Evolutionary conservation across 208 protist genomes (phyloP).

Genomic region (Trypanosoma melophagium): DNA sequence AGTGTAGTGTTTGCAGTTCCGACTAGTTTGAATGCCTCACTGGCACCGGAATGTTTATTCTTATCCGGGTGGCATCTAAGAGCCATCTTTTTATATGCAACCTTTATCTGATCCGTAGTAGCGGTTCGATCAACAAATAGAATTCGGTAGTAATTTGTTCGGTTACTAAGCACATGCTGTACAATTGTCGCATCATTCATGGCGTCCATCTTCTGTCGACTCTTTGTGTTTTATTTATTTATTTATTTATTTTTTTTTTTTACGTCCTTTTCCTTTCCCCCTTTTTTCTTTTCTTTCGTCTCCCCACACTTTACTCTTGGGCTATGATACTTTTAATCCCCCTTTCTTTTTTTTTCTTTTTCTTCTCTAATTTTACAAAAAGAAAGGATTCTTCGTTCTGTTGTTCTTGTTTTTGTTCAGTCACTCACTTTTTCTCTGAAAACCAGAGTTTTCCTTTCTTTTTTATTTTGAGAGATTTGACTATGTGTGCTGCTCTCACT

Average conservation of each 20-base stretch:
- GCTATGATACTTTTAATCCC: too few species aligned
- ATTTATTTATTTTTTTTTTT: not conserved
- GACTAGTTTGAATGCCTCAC: constrained; percentile 90
- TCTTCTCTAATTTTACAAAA: too few species aligned
- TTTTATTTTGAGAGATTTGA: not conserved
- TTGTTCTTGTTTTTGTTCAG: too few species aligned
- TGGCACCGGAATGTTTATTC: constrained; percentile 73
- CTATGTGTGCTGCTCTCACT: not conserved
- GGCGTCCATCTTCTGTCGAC: constrained; percentile 48
- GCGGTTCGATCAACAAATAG: constrained; percentile 65
- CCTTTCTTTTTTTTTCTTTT: too few species aligned
- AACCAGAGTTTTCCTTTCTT: too few species aligned
- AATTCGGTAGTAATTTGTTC: constrained; percentile 79
- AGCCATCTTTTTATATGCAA: constrained; percentile 87
- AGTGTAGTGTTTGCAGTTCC: constrained; percentile 72
- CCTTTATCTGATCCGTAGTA: constrained; percentile 68
- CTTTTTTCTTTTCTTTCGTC: not conserved
- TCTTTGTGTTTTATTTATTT: constrained; percentile 6
- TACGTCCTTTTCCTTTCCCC: constrained; percentile 1
- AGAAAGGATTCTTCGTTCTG: too few species aligned
- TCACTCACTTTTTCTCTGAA: too few species aligned
- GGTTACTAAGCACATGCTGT: constrained; percentile 72
- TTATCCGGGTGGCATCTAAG: constrained; percentile 92
- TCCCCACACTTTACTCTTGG: too few species aligned
- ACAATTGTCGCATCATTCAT: constrained; percentile 74